Conservation (phyloP, 192 early-diverging fungal genomes). For the Entophlyctis luteolus region DNA sequence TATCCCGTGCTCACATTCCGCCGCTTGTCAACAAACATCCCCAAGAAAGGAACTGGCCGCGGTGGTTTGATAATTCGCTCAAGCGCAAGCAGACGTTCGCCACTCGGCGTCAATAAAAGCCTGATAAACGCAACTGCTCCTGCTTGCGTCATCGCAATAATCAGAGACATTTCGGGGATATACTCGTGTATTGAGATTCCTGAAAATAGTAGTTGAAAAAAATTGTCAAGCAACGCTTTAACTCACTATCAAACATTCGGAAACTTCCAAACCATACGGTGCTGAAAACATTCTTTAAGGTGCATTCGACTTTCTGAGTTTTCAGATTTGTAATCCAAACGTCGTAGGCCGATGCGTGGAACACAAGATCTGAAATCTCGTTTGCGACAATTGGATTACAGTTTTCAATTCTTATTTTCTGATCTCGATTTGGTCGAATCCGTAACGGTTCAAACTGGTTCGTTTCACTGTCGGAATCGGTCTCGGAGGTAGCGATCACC, state of each 20-base stretch:
- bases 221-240: too few relatives aligned
- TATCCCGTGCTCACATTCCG: neutral
- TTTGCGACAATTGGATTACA: neutral
- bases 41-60: constrained; percentile 1
- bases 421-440: neutral
- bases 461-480: too few relatives aligned
- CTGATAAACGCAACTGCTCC: constrained; percentile 4
- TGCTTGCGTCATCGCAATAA: constrained; percentile 13
- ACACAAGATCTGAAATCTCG: neutral
- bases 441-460: neutral
- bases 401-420: neutral
- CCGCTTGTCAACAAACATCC: constrained; percentile 4
- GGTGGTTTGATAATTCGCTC: neutral
- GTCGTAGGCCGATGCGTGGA: neutral
- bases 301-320: neutral
- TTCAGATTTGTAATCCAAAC: neutral
- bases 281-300: constrained; percentile 4
- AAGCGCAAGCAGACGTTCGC: neutral
- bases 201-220: neutral
- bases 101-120: neutral
- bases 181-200: constrained; percentile 23
- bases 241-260: constrained; percentile 14
- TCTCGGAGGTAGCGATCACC: too few relatives aligned
- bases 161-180: constrained; percentile 6
- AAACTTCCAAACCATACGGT: neutral